Base-by-base conservation (phyloP, 768 basidiomycete species). In the Boletus reticulatus region DNA sequence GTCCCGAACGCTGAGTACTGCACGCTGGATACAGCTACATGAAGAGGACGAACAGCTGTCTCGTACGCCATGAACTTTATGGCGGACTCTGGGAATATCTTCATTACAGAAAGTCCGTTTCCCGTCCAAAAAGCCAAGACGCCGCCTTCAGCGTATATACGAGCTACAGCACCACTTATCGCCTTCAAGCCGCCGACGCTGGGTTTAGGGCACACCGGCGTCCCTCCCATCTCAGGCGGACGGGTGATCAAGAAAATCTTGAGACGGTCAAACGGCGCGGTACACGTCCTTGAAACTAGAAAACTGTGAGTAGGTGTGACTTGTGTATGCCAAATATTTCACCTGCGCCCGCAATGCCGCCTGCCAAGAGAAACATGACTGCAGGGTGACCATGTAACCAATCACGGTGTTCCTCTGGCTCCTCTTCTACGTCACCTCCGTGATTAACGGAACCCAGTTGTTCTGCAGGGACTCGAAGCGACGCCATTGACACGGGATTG, bases 41-140 rank as follows among this genome's bases (percentile, higher is more conserved):
- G 58, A 19, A 62, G 41, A 59, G 50, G 43, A 81, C 88, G 72
- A 63, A 94, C 93, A 52, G 93, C 87, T 54, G 92, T 88, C 73
- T 98, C 97, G 72, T 98, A 98, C 4, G 91, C 73, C 62, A 95
- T 86, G 77, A 99, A 98, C 73, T 98, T 98, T 80, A 98, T 97
- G 27, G 97, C 97, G 45, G 94, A 98, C 77, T 98, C 96, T 6
- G 95, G 95, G 59, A 98, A 90, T 59, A 98, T 97, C 78, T 98
- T 98, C 50, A 85, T 81, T 27, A 98, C 89, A 46, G 95, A 98
- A 51, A 99, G 78, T 36, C 87, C 89, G 67, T 94, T 97, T 7
- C 97, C 97, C n/a, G 94, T 94, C 96, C 97, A 99, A 71, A 98
- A 99, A 4, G 88, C 91, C 48, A 87, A 78, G 16, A 97, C 73